Conservation (phyloP, 495 filamentous ascomycete genomes). For the Daldinia childiae region DNA sequence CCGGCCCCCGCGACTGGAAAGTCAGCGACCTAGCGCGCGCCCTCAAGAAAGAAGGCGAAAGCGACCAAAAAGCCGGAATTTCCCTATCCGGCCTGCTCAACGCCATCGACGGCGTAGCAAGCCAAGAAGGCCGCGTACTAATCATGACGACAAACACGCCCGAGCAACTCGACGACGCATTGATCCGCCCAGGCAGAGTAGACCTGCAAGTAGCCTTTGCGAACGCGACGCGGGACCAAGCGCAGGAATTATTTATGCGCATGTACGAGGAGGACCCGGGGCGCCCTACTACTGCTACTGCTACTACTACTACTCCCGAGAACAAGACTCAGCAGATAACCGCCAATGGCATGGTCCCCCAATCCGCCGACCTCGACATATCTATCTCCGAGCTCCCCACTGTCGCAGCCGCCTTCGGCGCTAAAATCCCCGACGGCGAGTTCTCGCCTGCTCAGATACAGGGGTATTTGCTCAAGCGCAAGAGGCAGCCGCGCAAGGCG, state of each 20-base stretch:
- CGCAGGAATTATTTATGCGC: constrained; percentile 72
- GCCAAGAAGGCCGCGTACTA: constrained; percentile 80
- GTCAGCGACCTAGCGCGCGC: constrained; percentile 50
- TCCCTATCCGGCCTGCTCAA: constrained; percentile 84
- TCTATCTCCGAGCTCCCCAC: constrained; percentile 44
- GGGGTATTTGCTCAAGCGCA: constrained; percentile 71
- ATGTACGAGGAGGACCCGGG: constrained; percentile 68
- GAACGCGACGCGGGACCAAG: constrained; percentile 69
- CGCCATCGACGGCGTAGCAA: constrained; percentile 82
- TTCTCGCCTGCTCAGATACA: constrained; percentile 78
- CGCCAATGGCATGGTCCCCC: neutral
- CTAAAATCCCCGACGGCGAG: constrained; percentile 55
- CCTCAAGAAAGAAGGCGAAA: constrained; percentile 45
- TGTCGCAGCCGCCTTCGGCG: constrained; percentile 58
- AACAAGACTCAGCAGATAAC: neutral
- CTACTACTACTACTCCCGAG: neutral
- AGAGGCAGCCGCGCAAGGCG: constrained; percentile 67
- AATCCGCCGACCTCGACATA: neutral
- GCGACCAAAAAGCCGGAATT: constrained; percentile 57
- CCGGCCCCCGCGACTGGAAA: constrained; percentile 38
- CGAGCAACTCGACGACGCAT: constrained; percentile 75
- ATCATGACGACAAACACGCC: constrained; percentile 88
- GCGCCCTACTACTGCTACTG: neutral
- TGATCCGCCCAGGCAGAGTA: constrained; percentile 79
- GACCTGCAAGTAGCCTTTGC: constrained; percentile 77